Base-by-base conservation (phyloP, 2,329 filamentous ascomycete species). In the Aspergillus flavus region DNA sequence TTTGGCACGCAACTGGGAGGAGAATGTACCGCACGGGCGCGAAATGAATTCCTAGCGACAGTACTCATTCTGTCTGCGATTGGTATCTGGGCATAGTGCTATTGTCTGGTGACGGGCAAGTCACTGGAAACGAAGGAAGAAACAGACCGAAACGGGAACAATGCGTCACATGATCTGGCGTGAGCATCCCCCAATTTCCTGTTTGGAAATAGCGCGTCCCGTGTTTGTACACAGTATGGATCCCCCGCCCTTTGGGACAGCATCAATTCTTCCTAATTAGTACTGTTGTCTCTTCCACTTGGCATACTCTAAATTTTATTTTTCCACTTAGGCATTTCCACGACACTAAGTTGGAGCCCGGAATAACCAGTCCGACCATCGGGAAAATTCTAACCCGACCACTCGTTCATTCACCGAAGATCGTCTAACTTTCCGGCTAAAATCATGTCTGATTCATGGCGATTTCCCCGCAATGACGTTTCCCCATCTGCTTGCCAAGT, bases 11-110 rank as follows among this genome's bases (percentile, higher is more conserved):
- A 30, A 14, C 28, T 26, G 28, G 30, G 28, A 26, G 36, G 45
- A n/a, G 53, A 32, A 56, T 67, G 23, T 69, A 72, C 69, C 45
- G 71, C 71, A 32, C 71, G 69, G 7, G 68, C 59, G 32, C 71
- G 69, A 58, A 72, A 72, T 1, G 70, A 72, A 19, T 58, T 66
- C 2, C 67, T 64, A 6, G 52, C 45, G n/a, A 23, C 56, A 16
- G 64, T 59, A 7, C 57, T 39, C 21, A 52, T 56, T n/a, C 57
- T 61, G 6, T 64, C 61, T 39, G 64, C 48, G 63, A 68, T 67
- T 41, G 16, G 2, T 3, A 41, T n/a, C 3, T 19, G 2, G 19
- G 12, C 6, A n/a, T 41, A 41, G 16, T n/a, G 39, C 19, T 41
- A n/a, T 41, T n/a, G 19, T n/a, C 19, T 41, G 16, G 39, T 9